Evolutionary conservation across 176 grass and related monocot species (phyloP).

Genomic region (Hyparrhenia diplandra): DNA sequence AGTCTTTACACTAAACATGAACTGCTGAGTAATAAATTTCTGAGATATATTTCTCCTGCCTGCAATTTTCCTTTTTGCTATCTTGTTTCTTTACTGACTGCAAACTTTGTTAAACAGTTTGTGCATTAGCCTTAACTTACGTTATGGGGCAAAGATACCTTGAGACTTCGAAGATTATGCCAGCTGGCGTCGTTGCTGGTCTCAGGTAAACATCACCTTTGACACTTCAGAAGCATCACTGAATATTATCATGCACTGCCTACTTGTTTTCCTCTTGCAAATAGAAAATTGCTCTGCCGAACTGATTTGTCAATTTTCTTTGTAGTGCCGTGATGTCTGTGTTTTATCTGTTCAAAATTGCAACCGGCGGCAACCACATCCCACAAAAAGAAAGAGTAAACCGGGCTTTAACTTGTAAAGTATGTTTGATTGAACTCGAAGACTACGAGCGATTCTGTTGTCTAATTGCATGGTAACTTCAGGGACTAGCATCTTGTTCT

Average conservation of each 20-base stretch:
- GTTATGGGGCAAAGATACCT: conserved; percentile 88
- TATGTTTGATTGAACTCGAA: conserved; percentile 4
- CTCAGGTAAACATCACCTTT: conserved; percentile 54
- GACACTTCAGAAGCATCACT: background rate
- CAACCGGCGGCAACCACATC: conserved; percentile 81
- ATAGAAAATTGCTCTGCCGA: background rate
- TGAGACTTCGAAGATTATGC: conserved; percentile 91
- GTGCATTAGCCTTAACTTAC: conserved; percentile 60
- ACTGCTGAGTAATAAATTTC: background rate
- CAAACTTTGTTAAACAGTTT: conserved; percentile 55
- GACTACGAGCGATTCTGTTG: background rate
- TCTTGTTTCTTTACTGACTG: conserved; percentile 11
- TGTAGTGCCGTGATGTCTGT: conserved; percentile 65
- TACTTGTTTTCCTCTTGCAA: background rate
- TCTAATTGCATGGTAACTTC: background rate
- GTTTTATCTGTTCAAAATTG: conserved; percentile 88
- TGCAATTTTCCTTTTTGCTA: background rate
- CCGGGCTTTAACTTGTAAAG: background rate
- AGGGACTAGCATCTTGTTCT: background rate
- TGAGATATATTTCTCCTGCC: background rate
- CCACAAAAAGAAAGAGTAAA: conserved; percentile 70
- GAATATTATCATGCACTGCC: background rate
- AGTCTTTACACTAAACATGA: background rate
- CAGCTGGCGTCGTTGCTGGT: conserved; percentile 75
- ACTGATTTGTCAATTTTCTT: background rate